A percentile compares a stretch with the other conserved stretches of the same genome.
Conservation (phyloP, 108 stramenopile species). For the Cyclotella distinguenda region DNA sequence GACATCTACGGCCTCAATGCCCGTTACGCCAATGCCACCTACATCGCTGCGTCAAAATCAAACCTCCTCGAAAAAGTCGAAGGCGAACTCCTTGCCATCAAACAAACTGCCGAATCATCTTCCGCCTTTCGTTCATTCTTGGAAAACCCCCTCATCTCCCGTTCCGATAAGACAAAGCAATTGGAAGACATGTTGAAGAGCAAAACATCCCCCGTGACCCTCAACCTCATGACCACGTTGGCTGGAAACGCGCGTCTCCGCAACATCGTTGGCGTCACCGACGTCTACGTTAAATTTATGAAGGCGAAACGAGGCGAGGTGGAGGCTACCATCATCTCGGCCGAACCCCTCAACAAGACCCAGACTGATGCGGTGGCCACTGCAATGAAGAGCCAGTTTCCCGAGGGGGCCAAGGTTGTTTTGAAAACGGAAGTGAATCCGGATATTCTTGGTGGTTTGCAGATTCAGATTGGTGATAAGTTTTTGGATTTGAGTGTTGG, state of each 20-base stretch:
- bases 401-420: conserved; percentile 75
- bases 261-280: conserved; percentile 75
- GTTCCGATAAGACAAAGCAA: conserved; percentile 68
- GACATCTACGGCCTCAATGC: conserved; percentile 90
- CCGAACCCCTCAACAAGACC: conserved; percentile 67
- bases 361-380: conserved; percentile 73
- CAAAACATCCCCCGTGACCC: conserved; percentile 70
- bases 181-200: conserved; percentile 61
- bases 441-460: conserved; percentile 90
- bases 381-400: conserved; percentile 80
- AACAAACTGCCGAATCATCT: conserved; percentile 57
- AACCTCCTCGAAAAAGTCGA: conserved; percentile 84
- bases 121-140: conserved; percentile 73
- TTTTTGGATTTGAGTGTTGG: conserved; percentile 95
- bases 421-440: conserved; percentile 85
- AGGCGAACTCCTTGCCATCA: conserved; percentile 77
- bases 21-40: conserved; percentile 96
- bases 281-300: conserved; percentile 79
- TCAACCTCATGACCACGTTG: conserved; percentile 90
- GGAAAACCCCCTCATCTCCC: conserved; percentile 87
- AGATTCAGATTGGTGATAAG: conserved; percentile 96
- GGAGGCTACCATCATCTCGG: conserved; percentile 91
- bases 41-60: conserved; percentile 88
- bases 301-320: conserved; percentile 95
- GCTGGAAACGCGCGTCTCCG: conserved; percentile 91